phyloP scores from a whole-genome alignment of 257 asterid genomes.

The Solanum phureja region DNA sequence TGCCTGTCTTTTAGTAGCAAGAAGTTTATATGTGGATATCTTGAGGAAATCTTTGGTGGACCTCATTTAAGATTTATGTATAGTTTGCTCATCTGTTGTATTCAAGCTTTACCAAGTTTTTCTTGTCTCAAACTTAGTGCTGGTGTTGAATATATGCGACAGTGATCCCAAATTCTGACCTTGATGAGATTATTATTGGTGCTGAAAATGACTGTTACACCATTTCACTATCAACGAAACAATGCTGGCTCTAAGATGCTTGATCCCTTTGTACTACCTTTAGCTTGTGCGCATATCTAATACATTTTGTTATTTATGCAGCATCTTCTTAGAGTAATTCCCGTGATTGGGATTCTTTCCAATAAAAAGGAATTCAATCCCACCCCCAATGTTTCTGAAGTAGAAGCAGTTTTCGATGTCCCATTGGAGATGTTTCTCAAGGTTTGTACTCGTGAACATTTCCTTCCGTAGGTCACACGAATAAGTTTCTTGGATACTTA shows the following conservation, averaged over 20 bases:
- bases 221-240: not conserved
- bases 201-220: not conserved
- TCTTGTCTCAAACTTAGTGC: not conserved
- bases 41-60: not conserved
- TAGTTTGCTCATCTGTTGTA: not conserved
- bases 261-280: not conserved
- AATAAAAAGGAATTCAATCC: too few species aligned
- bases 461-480: too few species aligned
- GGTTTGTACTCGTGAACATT: too few species aligned
- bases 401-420: too few species aligned
- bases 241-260: not conserved
- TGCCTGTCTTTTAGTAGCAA: not conserved
- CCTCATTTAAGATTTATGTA: not conserved
- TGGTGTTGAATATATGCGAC: not conserved
- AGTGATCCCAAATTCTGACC: not conserved
- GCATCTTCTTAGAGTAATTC: slow-evolving; percentile 91
- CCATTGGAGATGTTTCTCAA: too few species aligned
- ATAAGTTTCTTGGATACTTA: too few species aligned
- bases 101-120: not conserved
- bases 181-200: not conserved
- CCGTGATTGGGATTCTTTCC: slow-evolving; percentile 34
- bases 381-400: too few species aligned
- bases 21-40: not conserved
- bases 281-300: not conserved
- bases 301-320: slow-evolving; percentile 20